Evolutionary conservation across 257 asterid genomes (phyloP).

Genomic region (Apocynum venetum): DNA sequence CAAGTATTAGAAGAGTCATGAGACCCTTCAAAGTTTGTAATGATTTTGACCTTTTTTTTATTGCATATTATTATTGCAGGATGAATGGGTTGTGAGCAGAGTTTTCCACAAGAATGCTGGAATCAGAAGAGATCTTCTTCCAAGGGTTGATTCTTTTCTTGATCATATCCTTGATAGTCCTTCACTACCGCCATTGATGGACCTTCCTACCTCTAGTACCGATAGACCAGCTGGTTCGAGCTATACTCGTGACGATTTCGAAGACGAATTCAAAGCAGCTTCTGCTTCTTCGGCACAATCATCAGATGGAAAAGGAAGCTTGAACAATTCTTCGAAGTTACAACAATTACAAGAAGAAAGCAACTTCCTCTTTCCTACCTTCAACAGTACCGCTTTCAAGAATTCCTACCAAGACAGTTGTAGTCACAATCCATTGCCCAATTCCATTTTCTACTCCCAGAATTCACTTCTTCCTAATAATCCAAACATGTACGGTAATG

Average conservation of each 20-base stretch:
- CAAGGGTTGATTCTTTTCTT: conserved; percentile 46
- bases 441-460: conserved; percentile 16
- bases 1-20: too few species aligned
- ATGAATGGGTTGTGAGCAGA: conserved; percentile 70
- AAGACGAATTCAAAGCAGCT: conserved; percentile 19
- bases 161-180: conserved; percentile 48
- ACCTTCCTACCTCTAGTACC: conserved; percentile 15
- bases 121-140: conserved; percentile 32
- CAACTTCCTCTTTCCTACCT: background rate
- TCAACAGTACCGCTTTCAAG: background rate
- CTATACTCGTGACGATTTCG: background rate
- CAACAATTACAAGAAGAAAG: conserved; percentile 2
- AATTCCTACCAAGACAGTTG: conserved; percentile 9
- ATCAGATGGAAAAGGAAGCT: conserved; percentile 19
- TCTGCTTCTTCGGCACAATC: conserved; percentile 28
- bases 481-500: background rate
- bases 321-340: conserved; percentile 5
- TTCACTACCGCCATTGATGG: conserved; percentile 46
- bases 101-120: conserved; percentile 58
- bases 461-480: background rate
- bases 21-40: background rate
- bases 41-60: background rate
- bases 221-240: conserved; percentile 15
- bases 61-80: conserved; percentile 34
- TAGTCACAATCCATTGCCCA: conserved; percentile 10